phyloP scores from a whole-genome alignment of 371 early-diverging fungal genomes.

The Mortierella sp. region DNA sequence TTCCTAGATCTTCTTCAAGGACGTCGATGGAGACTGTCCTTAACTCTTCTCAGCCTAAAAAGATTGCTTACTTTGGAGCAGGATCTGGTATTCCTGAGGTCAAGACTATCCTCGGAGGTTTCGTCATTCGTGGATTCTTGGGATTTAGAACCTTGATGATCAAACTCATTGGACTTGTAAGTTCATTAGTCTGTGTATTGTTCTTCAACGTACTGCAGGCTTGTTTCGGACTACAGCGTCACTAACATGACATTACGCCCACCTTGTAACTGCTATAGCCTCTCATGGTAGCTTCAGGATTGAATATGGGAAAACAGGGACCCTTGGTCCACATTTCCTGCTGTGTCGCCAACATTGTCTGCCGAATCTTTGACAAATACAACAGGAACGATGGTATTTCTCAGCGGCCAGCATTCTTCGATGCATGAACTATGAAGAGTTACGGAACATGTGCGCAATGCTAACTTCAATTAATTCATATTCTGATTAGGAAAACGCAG shows the following conservation, averaged over 20 bases:
- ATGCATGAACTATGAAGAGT: neutral
- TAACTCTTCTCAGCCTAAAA: slow-evolving; percentile 68
- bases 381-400: slow-evolving; percentile 83
- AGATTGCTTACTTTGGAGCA: slow-evolving; percentile 83
- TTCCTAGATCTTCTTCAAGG: slow-evolving; percentile 41
- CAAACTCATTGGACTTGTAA: slow-evolving; percentile 78
- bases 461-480: slow-evolving; percentile 32
- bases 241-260: slow-evolving; percentile 43
- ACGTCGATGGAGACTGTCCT: slow-evolving; percentile 55
- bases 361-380: slow-evolving; percentile 89
- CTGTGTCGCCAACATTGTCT: slow-evolving; percentile 92
- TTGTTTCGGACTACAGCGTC: neutral
- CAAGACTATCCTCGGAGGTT: slow-evolving; percentile 89
- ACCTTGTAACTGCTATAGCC: slow-evolving; percentile 61
- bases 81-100: slow-evolving; percentile 89
- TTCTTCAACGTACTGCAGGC: slow-evolving; percentile 57
- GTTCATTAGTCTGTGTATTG: slow-evolving; percentile 65
- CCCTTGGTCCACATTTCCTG: slow-evolving; percentile 96
- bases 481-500: slow-evolving; percentile 78
- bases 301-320: slow-evolving; percentile 96
- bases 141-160: slow-evolving; percentile 81
- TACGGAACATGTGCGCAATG: neutral
- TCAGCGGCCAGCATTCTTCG: neutral
- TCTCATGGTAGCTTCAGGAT: slow-evolving; percentile 89
- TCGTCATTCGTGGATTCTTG: slow-evolving; percentile 85